Conservation (phyloP, 371 early-diverging fungal species). For the Mucor ambiguus region DNA sequence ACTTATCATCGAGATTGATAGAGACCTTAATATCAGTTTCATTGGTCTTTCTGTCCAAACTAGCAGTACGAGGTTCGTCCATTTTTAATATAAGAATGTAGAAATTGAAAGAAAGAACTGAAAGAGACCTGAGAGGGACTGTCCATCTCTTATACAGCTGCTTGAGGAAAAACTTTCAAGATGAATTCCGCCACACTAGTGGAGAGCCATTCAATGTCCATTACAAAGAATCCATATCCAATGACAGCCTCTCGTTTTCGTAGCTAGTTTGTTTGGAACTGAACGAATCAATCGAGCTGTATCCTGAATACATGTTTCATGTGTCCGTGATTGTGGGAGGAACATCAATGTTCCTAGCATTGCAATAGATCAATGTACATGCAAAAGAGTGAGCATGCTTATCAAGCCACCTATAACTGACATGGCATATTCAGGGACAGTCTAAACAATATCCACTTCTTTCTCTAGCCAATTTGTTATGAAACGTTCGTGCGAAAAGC, state of each 20-base stretch:
- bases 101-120: background rate
- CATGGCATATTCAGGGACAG: too few relatives aligned
- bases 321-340: too few relatives aligned
- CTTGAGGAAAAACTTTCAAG: slow-evolving; percentile 1
- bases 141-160: background rate
- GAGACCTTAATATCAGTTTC: slow-evolving; percentile 88
- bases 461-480: too few relatives aligned
- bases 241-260: background rate
- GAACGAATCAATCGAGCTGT: background rate
- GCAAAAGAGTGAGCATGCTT: too few relatives aligned
- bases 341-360: too few relatives aligned
- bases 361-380: too few relatives aligned
- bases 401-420: too few relatives aligned
- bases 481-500: too few relatives aligned
- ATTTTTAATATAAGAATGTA: slow-evolving; percentile 11
- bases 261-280: background rate
- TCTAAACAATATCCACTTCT: too few relatives aligned
- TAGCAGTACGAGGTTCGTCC: slow-evolving; percentile 57
- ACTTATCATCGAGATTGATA: slow-evolving; percentile 62
- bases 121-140: slow-evolving; percentile 1
- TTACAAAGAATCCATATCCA: background rate
- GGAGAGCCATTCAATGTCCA: background rate
- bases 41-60: slow-evolving; percentile 83
- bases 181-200: background rate
- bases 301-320: too few relatives aligned